Evolutionary conservation across 148 eudicot genomes (phyloP).

Genomic region (Rheum nobile): DNA sequence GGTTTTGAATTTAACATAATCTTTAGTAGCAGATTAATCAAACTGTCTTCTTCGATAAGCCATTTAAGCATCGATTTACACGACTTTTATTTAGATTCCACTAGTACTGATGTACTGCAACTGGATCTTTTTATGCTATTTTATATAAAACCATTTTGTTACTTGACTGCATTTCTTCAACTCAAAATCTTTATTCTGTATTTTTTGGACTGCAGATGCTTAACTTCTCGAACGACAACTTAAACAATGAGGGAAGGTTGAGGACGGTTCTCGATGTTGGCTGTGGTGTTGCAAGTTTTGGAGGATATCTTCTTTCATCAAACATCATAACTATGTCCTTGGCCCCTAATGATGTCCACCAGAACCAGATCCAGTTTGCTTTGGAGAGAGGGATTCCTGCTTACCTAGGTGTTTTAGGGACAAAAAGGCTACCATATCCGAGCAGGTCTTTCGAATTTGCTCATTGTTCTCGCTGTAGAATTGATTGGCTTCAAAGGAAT

Average conservation of each 20-base stretch:
- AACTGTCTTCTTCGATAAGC: neutral
- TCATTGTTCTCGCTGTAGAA: slow-evolving; percentile 16
- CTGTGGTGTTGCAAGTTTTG: slow-evolving; percentile 17
- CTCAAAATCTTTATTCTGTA: neutral
- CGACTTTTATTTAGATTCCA: neutral
- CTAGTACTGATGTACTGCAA: neutral
- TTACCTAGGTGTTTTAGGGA: slow-evolving; percentile 15
- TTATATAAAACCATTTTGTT: neutral
- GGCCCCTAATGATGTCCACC: slow-evolving; percentile 15
- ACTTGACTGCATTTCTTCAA: neutral
- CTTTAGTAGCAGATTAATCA: neutral
- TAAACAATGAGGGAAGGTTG: slow-evolving; percentile 7
- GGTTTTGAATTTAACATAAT: neutral
- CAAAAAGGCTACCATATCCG: slow-evolving; percentile 14
- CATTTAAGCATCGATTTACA: neutral
- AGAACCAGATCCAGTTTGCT: slow-evolving; percentile 15
- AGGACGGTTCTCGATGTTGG: slow-evolving; percentile 13
- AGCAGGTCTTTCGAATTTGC: slow-evolving; percentile 15
- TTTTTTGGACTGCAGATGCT: slow-evolving; percentile 10
- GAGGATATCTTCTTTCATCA: slow-evolving; percentile 11
- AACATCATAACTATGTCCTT: slow-evolving; percentile 11
- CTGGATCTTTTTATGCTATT: neutral
- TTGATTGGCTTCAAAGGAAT: slow-evolving; percentile 16
- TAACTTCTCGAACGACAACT: slow-evolving; percentile 5
- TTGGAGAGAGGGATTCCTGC: slow-evolving; percentile 16